Conservation (phyloP, 2,329 filamentous ascomycete species). For the Clonostachys chloroleuca region DNA sequence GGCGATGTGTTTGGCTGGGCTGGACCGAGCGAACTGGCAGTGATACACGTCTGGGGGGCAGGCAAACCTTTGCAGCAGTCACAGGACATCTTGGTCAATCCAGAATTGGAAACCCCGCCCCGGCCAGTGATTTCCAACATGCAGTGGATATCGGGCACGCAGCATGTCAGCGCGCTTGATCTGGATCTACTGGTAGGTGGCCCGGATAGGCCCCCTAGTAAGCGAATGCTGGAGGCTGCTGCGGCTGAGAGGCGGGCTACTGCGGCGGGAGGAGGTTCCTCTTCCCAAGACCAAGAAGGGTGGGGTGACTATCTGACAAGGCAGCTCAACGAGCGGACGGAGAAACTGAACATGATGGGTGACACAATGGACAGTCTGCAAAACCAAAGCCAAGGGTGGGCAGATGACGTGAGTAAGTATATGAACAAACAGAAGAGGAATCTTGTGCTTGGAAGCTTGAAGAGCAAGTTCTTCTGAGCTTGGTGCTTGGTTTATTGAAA, state of each 20-base stretch:
- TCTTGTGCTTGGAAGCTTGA: constrained; percentile 66
- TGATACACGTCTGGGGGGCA: constrained; percentile 82
- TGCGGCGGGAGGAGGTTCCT: constrained; percentile 20
- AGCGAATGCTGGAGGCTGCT: constrained; percentile 79
- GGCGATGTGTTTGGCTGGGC: constrained; percentile 87
- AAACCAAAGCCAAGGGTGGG: constrained; percentile 77
- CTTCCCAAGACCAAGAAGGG: constrained; percentile 45
- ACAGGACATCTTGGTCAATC: constrained; percentile 76
- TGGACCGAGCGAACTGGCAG: constrained; percentile 77
- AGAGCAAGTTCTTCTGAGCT: constrained; percentile 48
- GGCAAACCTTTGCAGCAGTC: constrained; percentile 58
- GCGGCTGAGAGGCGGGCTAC: constrained; percentile 67
- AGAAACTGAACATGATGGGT: constrained; percentile 76
- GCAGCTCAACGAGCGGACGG: constrained; percentile 85
- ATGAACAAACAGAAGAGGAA: constrained; percentile 85
- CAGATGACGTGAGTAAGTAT: constrained; percentile 83
- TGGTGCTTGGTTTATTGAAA: neutral
- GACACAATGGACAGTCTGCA: constrained; percentile 83
- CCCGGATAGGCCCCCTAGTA: constrained; percentile 80
- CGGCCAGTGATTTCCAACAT: constrained; percentile 92
- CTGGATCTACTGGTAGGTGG: constrained; percentile 90
- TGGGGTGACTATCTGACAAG: constrained; percentile 79
- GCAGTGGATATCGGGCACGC: constrained; percentile 95
- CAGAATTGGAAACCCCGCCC: constrained; percentile 66
- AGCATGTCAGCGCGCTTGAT: constrained; percentile 81